A percentile compares a stretch with the other conserved stretches of the same genome.
phyloP scores from a whole-genome alignment of 306 rosid species.

The Pyrus bretschneideri region DNA sequence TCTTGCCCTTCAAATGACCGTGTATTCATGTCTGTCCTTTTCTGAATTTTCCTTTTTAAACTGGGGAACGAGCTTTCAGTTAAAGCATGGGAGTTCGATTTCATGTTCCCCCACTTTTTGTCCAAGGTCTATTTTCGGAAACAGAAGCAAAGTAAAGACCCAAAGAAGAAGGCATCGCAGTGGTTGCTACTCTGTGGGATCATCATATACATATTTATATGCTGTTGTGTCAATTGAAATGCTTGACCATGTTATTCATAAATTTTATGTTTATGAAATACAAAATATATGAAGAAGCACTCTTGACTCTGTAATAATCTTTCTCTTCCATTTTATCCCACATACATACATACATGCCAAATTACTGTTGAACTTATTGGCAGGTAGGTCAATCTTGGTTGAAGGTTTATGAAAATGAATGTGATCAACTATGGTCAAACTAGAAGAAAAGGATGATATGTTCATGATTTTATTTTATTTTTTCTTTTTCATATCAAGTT shows the following conservation, averaged over 20 bases:
- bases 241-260: constrained; percentile 56
- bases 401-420: neutral
- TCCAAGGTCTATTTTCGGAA: constrained; percentile 35
- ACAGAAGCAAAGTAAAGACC: constrained; percentile 48
- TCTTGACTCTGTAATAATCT: constrained; percentile 40
- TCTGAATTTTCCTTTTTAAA: constrained; percentile 26
- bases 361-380: neutral
- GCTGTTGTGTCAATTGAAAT: constrained; percentile 42
- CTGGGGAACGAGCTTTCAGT: constrained; percentile 43
- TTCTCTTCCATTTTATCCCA: constrained; percentile 6
- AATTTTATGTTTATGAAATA: constrained; percentile 51
- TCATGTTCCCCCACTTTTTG: constrained; percentile 43
- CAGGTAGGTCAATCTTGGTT: neutral
- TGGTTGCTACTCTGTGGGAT: constrained; percentile 35
- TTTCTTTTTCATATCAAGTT: no score
- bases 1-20: constrained; percentile 30
- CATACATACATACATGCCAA: neutral
- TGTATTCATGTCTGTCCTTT: constrained; percentile 44
- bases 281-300: constrained; percentile 45
- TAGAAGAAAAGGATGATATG: no score
- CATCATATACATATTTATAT: constrained; percentile 43
- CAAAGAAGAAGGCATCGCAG: constrained; percentile 52
- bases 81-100: constrained; percentile 30
- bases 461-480: no score
- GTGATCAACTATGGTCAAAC: no score